phyloP scores from a whole-genome alignment of 805 yeast genomes.

The Metschnikowia cubensis region DNA sequence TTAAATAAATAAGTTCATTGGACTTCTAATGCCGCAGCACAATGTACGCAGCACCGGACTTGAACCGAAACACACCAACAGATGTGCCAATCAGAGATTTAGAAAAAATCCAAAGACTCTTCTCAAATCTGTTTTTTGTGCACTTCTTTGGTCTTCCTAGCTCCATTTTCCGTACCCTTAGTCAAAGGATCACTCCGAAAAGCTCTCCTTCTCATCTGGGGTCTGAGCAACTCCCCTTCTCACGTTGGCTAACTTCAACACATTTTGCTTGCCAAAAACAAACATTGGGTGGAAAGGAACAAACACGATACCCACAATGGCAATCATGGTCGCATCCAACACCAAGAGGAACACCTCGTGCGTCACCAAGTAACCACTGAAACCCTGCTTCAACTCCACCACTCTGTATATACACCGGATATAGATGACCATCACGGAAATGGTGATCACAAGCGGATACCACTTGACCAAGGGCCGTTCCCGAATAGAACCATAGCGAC shows the following conservation, averaged over 20 bases:
- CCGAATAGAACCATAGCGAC: conserved; percentile 24
- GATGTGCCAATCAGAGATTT: too few species aligned
- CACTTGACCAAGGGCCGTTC: conserved; percentile 23
- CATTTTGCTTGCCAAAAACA: conserved; percentile 28
- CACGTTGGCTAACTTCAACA: conserved; percentile 11
- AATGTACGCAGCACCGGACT: too few species aligned
- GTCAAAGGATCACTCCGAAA: not conserved
- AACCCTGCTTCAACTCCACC: conserved; percentile 40
- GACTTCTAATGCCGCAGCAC: too few species aligned
- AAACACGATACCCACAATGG: conserved; percentile 32
- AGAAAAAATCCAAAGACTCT: too few species aligned
- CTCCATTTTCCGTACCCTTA: too few species aligned
- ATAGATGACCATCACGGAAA: conserved; percentile 32
- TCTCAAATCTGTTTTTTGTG: too few species aligned
- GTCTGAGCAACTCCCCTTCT: not conserved
- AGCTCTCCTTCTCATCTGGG: not conserved
- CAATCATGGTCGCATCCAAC: conserved; percentile 38
- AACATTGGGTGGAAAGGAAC: conserved; percentile 39
- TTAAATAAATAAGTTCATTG: too few species aligned
- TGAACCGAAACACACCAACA: too few species aligned
- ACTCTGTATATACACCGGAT: conserved; percentile 38
- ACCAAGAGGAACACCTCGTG: conserved; percentile 37
- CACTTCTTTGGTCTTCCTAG: too few species aligned
- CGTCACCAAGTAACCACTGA: conserved; percentile 31
- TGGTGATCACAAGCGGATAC: conserved; percentile 33